phyloP scores from a whole-genome alignment of 768 basidiomycete species.

The Boletellus sp. region DNA sequence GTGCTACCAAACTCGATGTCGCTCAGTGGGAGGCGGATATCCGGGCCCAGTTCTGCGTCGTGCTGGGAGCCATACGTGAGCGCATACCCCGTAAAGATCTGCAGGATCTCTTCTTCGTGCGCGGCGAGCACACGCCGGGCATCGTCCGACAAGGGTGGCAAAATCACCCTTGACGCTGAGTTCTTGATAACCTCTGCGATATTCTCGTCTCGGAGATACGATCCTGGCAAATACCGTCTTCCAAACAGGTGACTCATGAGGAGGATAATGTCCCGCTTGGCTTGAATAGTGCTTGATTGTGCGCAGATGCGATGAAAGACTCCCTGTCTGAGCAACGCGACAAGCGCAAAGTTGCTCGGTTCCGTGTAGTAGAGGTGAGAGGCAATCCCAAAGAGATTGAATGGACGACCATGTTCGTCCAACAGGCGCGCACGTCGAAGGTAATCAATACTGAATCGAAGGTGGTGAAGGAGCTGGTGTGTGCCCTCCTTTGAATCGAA shows the following conservation, averaged over 20 bases:
- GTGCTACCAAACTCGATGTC: conserved; percentile 20
- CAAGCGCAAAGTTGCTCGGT: conserved; percentile 66
- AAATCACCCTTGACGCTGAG: conserved; percentile 54
- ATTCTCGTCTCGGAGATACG: conserved; percentile 39
- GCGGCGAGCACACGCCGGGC: conserved; percentile 40
- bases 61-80: conserved; percentile 44
- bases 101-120: conserved; percentile 49
- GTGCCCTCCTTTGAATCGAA: conserved; percentile 52
- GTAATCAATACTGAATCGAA: conserved; percentile 71
- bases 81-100: conserved; percentile 56
- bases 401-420: conserved; percentile 49
- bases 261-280: conserved; percentile 48
- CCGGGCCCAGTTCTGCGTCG: conserved; percentile 36
- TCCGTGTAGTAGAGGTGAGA: conserved; percentile 62
- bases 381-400: conserved; percentile 53
- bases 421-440: conserved; percentile 56
- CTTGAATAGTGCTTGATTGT: conserved; percentile 35
- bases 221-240: conserved; percentile 48
- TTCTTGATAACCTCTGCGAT: conserved; percentile 35
- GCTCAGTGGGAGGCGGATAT: conserved; percentile 50
- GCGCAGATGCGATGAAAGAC: conserved; percentile 55
- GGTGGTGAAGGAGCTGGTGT: conserved; percentile 58
- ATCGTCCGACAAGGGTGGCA: conserved; percentile 44
- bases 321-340: conserved; percentile 53
- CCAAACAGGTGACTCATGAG: conserved; percentile 66